Evolutionary conservation across 1,139 yeast genomes (phyloP).

Genomic region (Hemisphaericaspora subhashii): DNA sequence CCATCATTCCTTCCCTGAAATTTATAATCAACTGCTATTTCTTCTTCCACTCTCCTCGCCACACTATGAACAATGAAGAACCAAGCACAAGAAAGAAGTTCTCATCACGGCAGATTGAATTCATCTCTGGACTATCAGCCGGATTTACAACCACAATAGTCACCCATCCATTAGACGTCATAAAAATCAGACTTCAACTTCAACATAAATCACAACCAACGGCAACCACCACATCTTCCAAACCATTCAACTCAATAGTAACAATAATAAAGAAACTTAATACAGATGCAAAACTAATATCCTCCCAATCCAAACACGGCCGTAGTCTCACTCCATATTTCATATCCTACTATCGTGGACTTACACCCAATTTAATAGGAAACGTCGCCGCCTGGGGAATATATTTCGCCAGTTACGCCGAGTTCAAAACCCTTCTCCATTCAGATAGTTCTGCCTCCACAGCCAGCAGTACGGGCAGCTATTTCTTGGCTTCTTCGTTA

Average conservation of each 20-base stretch:
- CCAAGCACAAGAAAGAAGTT: constrained; percentile 1
- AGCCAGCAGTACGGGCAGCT: constrained; percentile 25
- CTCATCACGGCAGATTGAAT: constrained; percentile 36
- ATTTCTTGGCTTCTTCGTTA: constrained; percentile 36
- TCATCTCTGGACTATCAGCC: constrained; percentile 76
- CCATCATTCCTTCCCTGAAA: neutral
- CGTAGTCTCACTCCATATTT: constrained; percentile 6
- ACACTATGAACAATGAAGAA: neutral
- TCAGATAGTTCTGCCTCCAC: too few species aligned
- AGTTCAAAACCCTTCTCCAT: constrained; percentile 41
- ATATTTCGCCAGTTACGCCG: constrained; percentile 74
- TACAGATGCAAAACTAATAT: constrained; percentile 11
- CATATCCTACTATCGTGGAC: constrained; percentile 63
- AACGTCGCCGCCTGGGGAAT: constrained; percentile 87
- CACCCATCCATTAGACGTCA: constrained; percentile 86
- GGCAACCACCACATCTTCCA: constrained; percentile 4
- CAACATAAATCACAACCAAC: constrained; percentile 16
- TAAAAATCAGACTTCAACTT: constrained; percentile 77
- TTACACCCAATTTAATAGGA: constrained; percentile 78
- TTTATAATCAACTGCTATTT: too few species aligned
- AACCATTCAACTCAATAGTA: constrained; percentile 13
- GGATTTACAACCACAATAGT: constrained; percentile 78
- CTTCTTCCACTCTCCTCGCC: too few species aligned
- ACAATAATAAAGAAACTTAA: constrained; percentile 22
- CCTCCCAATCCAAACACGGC: neutral